phyloP scores from a whole-genome alignment of 306 rosid species.

The Malus sylvestris region DNA sequence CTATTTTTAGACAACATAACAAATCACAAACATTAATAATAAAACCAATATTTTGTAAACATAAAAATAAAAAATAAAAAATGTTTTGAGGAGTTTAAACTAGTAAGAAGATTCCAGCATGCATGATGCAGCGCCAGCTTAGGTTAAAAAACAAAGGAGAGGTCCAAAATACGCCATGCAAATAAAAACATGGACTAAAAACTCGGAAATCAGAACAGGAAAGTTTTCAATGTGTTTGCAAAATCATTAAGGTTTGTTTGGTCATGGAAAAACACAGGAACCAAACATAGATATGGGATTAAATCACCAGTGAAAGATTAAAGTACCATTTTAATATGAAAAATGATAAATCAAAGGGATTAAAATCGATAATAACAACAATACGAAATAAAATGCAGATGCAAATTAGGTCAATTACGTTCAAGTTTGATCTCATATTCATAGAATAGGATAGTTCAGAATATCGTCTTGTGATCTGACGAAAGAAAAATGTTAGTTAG shows the following conservation, averaged over 20 bases:
- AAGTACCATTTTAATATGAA: too few relatives aligned
- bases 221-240: neutral
- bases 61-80: neutral
- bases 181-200: too few relatives aligned
- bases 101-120: neutral
- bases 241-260: neutral
- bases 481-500: too few relatives aligned
- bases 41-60: too few relatives aligned
- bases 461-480: neutral
- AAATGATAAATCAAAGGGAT: neutral
- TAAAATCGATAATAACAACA: too few relatives aligned
- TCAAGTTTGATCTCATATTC: neutral
- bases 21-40: neutral
- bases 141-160: neutral
- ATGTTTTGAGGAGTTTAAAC: neutral
- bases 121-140: neutral
- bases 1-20: conserved; percentile 19
- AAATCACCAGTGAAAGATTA: neutral
- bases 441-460: too few relatives aligned
- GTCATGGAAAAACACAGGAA: neutral
- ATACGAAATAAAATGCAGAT: too few relatives aligned
- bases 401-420: neutral
- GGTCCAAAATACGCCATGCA: neutral
- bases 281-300: neutral
- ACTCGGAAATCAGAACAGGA: neutral